These are phyloP conservation scores for Vitis cinerea DNA, from an alignment of 164 flowering plant genomes.

Conservation along the genomic window DNA sequence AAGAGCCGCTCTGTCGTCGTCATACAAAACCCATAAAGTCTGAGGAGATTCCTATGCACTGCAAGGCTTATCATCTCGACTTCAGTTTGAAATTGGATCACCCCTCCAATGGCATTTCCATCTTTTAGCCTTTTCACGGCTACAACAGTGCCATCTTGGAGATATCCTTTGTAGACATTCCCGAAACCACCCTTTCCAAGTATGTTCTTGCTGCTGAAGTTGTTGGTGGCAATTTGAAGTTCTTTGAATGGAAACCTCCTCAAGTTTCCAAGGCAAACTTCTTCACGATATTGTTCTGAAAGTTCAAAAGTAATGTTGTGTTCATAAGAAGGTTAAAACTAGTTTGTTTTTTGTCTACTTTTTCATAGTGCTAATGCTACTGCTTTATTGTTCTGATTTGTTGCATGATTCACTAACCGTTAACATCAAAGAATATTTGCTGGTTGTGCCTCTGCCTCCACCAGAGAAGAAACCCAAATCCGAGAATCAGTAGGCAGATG, in stretches of 20 bases:
- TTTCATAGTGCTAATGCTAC: not conserved
- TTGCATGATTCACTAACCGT: conserved; percentile 31
- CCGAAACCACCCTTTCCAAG: conserved; percentile 77
- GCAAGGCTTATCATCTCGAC: conserved; percentile 78
- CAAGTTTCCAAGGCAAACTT: conserved; percentile 58
- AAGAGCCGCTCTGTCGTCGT: conserved; percentile 55
- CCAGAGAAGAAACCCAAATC: conserved; percentile 75
- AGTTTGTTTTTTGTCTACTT: not conserved
- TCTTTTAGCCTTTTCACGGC: conserved; percentile 75
- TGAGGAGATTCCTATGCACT: conserved; percentile 64
- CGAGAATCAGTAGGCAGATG: conserved; percentile 60
- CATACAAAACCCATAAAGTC: conserved; percentile 62
- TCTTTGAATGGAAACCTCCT: conserved; percentile 58
- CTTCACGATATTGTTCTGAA: conserved; percentile 55
- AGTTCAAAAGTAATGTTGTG: conserved; percentile 2
- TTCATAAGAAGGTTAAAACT: not conserved
- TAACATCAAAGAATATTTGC: conserved; percentile 78
- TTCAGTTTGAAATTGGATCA: conserved; percentile 69
- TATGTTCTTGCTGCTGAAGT: conserved; percentile 67
- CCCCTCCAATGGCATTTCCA: conserved; percentile 57
- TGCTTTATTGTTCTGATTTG: not conserved
- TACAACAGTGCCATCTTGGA: conserved; percentile 58
- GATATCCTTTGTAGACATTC: conserved; percentile 66
- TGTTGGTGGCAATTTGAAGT: conserved; percentile 59
- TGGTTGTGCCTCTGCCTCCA: conserved; percentile 73